These are phyloP conservation scores for Ogataea pini DNA, from an alignment of 805 yeast genomes.

Conservation along the genomic window DNA sequence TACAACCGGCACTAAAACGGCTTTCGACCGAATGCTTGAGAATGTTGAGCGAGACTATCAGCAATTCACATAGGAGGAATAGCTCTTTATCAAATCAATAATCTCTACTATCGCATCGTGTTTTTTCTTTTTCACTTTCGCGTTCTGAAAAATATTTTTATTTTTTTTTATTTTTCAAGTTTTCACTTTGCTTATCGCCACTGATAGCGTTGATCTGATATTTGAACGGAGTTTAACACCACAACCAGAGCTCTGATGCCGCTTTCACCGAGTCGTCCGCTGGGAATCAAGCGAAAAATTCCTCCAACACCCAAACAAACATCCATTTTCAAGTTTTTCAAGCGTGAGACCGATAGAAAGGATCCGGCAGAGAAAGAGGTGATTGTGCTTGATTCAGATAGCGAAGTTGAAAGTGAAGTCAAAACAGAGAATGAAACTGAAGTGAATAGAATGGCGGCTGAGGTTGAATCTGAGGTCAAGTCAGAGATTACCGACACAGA, in stretches of 20 bases:
- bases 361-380: slow-evolving; percentile 7
- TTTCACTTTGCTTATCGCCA: slow-evolving; percentile 3
- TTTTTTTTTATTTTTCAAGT: background rate
- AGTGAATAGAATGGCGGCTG: too few relatives aligned
- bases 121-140: background rate
- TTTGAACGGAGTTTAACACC: too few relatives aligned
- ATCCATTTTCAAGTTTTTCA: slow-evolving; percentile 25
- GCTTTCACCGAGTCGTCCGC: background rate
- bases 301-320: slow-evolving; percentile 11
- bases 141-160: background rate
- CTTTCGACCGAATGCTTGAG: too few relatives aligned
- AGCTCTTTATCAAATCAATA: too few relatives aligned
- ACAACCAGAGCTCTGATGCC: background rate
- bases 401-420: background rate
- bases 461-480: too few relatives aligned
- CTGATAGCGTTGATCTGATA: background rate
- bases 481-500: too few relatives aligned
- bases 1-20: too few relatives aligned
- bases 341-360: slow-evolving; percentile 4
- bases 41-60: too few relatives aligned
- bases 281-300: background rate
- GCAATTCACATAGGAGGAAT: too few relatives aligned
- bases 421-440: too few relatives aligned
- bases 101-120: too few relatives aligned
- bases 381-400: slow-evolving; percentile 16